A percentile compares a stretch with the other conserved stretches of the same genome.
Conservation (phyloP, 179 eudicot species). For the Spinacia oleracea region DNA sequence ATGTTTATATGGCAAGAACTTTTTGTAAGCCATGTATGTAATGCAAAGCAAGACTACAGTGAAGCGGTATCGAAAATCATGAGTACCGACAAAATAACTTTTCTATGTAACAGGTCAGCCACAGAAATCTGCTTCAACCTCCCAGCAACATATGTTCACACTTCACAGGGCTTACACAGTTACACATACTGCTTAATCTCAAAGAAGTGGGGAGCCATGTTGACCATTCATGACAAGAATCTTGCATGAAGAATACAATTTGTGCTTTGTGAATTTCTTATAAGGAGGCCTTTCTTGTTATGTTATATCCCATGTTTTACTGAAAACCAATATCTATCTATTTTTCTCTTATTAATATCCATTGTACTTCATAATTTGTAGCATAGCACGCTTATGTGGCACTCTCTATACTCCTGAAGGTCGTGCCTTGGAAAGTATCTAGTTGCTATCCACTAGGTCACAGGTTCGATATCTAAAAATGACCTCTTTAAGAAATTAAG, state of each 20-base stretch:
- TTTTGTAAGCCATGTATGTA: neutral
- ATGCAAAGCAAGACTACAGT: neutral
- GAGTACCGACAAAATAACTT: neutral
- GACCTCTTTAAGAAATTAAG: too few species aligned
- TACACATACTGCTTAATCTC: neutral
- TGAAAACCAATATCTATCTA: too few species aligned
- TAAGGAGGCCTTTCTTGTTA: neutral
- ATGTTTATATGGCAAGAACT: neutral
- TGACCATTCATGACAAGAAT: neutral
- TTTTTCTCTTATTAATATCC: too few species aligned
- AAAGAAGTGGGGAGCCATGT: neutral
- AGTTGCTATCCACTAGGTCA: too few species aligned
- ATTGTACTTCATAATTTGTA: too few species aligned
- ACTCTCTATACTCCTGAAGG: too few species aligned
- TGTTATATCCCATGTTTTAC: neutral
- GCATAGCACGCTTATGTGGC: too few species aligned
- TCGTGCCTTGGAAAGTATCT: too few species aligned
- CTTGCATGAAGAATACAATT: neutral
- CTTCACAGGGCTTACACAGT: neutral
- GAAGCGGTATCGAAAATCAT: neutral
- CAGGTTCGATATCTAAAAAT: too few species aligned
- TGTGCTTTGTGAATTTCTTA: neutral
- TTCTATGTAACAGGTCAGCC: neutral
- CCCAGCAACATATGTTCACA: neutral
- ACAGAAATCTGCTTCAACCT: neutral